Base-by-base conservation (phyloP, 2,329 filamentous ascomycete genomes). In the Microthyrium microscopicum region DNA sequence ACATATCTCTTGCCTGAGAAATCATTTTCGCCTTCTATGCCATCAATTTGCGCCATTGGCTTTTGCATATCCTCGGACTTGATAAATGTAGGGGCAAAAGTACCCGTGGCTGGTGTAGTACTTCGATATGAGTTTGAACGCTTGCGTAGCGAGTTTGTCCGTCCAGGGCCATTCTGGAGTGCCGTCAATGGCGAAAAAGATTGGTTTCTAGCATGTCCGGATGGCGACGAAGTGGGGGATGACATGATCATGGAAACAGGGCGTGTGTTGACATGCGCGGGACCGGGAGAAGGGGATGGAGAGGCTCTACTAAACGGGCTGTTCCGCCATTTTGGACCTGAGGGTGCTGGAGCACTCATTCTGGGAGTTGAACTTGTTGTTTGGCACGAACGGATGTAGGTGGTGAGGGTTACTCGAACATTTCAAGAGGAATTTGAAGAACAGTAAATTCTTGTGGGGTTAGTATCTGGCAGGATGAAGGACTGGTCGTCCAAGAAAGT, bases 1-100 rank as follows among this genome's bases (percentile, higher is more conserved):
- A 98, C 85, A 62, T 95, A 98, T 61, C 89, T 73, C 61, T 91
- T 95, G 37, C 89, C 91, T 0, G 89, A 98, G 55, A 98, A 95
- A 64, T 98, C 89, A 53, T 94, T 95, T 51, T 94, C 87, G 41
- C 89, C 89, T 57, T 98, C 91, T 39, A 94, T 84, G 13, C 82
- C 79, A 15, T 65, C 61, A 20, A 73, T 62, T 39, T 59, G 55
- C 39, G 70, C 66, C 20, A 62, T 60, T 2, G 59, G 60, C 33
- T 63, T 62, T 43, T 73, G 67, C 54, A 80, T 61, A 42, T 85
- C 81, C 42, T 92, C 84, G 0, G 75, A 72, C 54, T 87, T 89
- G 58, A 98, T 95, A 55, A 98, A 98, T 7, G 83, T 81, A 3
- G 87, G 89, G 22, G 89, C 87, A 60, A 98, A 98, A 2, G 89